These are phyloP conservation scores for Colletotrichum limetticola DNA, from an alignment of 2,329 filamentous ascomycete species.

Conservation along the genomic window DNA sequence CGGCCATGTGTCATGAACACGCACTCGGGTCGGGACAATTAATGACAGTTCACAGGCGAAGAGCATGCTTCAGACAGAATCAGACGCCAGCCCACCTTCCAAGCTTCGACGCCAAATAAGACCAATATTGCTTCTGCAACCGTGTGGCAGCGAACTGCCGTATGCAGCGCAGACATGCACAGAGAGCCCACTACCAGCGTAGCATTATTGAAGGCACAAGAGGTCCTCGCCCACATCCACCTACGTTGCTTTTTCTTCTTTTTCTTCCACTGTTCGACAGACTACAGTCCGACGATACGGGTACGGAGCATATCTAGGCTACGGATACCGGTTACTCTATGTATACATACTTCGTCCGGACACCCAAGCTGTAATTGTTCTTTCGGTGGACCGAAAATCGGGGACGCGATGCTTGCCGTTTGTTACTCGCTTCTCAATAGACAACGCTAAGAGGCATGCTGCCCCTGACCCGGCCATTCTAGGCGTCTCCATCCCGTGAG, in stretches of 20 bases:
- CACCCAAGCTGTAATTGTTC: neutral
- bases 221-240: neutral
- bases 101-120: conserved; percentile 1
- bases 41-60: neutral
- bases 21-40: neutral
- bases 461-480: conserved; percentile 28
- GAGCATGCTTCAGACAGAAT: neutral
- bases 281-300: neutral
- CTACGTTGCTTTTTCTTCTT: conserved; percentile 18
- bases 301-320: no score
- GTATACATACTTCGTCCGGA: neutral
- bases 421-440: neutral
- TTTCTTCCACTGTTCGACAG: neutral
- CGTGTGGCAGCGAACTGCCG: conserved; percentile 15
- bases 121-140: conserved; percentile 3
- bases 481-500: conserved; percentile 15
- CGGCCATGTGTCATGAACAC: conserved; percentile 10
- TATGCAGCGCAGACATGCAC: conserved; percentile 24
- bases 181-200: conserved; percentile 14
- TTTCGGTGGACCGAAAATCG: conserved; percentile 19
- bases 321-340: no score
- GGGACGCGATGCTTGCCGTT: neutral
- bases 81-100: neutral
- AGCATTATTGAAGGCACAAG: conserved; percentile 25
- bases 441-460: neutral